Evolutionary conservation across 176 grass and related monocot species (phyloP).

Genomic region (Avena sativa): DNA sequence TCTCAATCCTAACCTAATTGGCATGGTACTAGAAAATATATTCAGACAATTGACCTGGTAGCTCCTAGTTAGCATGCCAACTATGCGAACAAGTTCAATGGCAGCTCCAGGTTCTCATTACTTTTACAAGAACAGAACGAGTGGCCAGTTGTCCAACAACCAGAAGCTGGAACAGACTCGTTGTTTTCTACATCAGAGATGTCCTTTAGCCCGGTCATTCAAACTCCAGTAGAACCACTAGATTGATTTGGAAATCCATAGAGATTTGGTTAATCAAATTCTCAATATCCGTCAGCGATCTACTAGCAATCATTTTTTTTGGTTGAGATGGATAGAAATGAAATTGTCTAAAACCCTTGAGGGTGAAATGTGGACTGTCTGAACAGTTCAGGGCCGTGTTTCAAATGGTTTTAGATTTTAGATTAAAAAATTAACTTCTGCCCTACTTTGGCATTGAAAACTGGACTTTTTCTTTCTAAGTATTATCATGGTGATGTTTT

Average conservation of each 20-base stretch:
- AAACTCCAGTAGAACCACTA: background rate
- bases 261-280: background rate
- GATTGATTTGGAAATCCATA: background rate
- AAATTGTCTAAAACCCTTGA: background rate
- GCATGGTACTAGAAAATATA: background rate
- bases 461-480: background rate
- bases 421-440: background rate
- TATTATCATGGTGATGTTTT: background rate
- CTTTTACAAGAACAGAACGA: background rate
- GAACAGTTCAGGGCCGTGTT: background rate
- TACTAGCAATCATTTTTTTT: background rate
- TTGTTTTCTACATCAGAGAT: background rate
- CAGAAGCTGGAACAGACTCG: background rate
- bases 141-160: background rate
- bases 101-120: background rate
- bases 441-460: background rate
- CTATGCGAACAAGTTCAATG: background rate
- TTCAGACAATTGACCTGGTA: background rate
- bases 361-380: slow-evolving; percentile 7
- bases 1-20: background rate
- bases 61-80: background rate
- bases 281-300: background rate
- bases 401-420: slow-evolving; percentile 5
- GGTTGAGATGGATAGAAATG: background rate
- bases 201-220: background rate